Base-by-base conservation (phyloP, 1,139 yeast genomes). In the Hansenula sp. region DNA sequence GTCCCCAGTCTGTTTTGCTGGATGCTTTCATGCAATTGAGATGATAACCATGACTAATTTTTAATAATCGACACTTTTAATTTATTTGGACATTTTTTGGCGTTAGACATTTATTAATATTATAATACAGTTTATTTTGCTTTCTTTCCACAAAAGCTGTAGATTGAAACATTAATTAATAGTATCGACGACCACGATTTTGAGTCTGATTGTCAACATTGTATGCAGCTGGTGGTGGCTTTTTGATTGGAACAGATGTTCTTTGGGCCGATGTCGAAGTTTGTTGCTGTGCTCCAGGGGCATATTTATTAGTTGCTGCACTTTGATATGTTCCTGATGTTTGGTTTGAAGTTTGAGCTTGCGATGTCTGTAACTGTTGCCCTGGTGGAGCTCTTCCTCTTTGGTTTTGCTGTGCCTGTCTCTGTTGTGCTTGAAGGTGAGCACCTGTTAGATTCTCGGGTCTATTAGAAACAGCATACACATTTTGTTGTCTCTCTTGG, bases 11-110 rank as follows among this genome's bases (percentile, higher is more conserved):
- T 18, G 85, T 82, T 6, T 65, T 87, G 38, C 64, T 85, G 39
- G 92, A 85, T 63, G 88, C 94, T 3, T 84, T 85, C 53, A 82
- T 78, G 73, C 90, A 84, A 58, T 69, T 86, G 48, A 68, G 95
- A 49, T 84, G 34, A 16, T 10, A 16, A 16, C 3, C 3, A 28
- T 6, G 16, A n/a, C n/a, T n/a, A n/a, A n/a, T n/a, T n/a, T n/a
- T n/a, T n/a, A n/a, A n/a, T n/a, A n/a, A n/a, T n/a, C n/a, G n/a
- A n/a, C n/a, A n/a, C n/a, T n/a, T n/a, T n/a, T n/a, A n/a, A n/a
- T n/a, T n/a, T n/a, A n/a, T n/a, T n/a, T n/a, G n/a, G 24, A 21
- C 24, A 21, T 21, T 21, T 6, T 29, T 29, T 7, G 31, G 31
- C 31, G 31, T 29, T 29, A 6, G 24, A 21, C 24, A 21, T 21